Conservation (phyloP, 2,329 filamentous ascomycete species). For the Apiospora sp. region DNA sequence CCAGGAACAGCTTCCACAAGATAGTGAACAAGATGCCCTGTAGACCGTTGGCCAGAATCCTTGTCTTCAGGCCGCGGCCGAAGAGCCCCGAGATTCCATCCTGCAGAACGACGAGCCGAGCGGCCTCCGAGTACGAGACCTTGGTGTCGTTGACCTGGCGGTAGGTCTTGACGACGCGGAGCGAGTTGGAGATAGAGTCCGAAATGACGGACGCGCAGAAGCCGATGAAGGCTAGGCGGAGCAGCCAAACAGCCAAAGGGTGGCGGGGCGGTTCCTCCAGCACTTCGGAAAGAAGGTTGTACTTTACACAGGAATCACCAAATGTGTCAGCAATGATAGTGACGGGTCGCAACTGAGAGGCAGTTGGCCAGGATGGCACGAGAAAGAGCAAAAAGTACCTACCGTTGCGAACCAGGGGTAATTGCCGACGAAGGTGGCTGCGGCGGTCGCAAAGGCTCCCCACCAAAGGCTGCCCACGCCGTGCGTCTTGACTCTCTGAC, state of each 20-base stretch:
- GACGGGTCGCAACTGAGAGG: neutral
- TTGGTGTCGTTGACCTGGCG: slow-evolving; percentile 57
- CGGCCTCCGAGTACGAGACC: slow-evolving; percentile 56
- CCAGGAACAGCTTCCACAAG: slow-evolving; percentile 57
- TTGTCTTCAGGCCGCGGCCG: slow-evolving; percentile 54
- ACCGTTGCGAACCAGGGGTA: slow-evolving; percentile 60
- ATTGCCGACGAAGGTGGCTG: slow-evolving; percentile 57
- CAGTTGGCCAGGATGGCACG: neutral
- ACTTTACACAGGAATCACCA: slow-evolving; percentile 40
- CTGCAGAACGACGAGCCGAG: slow-evolving; percentile 47
- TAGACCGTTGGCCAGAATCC: slow-evolving; percentile 56
- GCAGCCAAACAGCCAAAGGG: slow-evolving; percentile 50
- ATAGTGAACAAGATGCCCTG: slow-evolving; percentile 57
- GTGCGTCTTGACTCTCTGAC: slow-evolving; percentile 52
- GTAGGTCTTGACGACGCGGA: slow-evolving; percentile 58
- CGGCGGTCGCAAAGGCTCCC: slow-evolving; percentile 57
- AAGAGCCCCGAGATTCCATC: slow-evolving; percentile 53
- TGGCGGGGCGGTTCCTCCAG: slow-evolving; percentile 51
- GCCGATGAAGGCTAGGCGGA: slow-evolving; percentile 52
- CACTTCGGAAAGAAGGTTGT: slow-evolving; percentile 51
- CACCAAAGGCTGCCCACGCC: slow-evolving; percentile 57
- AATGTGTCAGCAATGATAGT: neutral
- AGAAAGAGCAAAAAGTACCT: slow-evolving; percentile 25
- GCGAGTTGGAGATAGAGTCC: slow-evolving; percentile 55
- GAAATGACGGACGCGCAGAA: slow-evolving; percentile 55